A percentile compares a stretch with the other conserved stretches of the same genome.
Conservation (phyloP, 2,329 filamentous ascomycete genomes). For the Endoconidiophora polonica region DNA sequence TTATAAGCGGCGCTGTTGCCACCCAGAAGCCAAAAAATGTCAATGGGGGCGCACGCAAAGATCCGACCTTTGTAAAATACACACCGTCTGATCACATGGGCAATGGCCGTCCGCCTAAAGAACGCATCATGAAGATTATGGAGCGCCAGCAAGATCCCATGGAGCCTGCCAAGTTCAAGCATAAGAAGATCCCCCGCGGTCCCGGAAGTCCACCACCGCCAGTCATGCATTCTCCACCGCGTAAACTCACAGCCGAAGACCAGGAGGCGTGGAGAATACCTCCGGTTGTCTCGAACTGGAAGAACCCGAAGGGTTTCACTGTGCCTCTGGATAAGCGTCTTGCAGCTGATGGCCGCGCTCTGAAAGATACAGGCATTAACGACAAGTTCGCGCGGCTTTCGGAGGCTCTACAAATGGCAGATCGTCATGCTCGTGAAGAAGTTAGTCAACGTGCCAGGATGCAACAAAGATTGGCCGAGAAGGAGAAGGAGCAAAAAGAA, state of each 20-base stretch:
- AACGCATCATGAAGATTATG: slow-evolving; percentile 97
- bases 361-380: slow-evolving; percentile 92
- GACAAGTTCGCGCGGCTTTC: slow-evolving; percentile 97
- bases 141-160: slow-evolving; percentile 85
- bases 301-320: slow-evolving; percentile 97
- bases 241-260: slow-evolving; percentile 90
- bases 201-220: slow-evolving; percentile 86
- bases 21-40: slow-evolving; percentile 95
- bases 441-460: slow-evolving; percentile 82
- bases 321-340: slow-evolving; percentile 89
- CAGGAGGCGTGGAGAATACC: slow-evolving; percentile 88
- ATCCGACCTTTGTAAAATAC: slow-evolving; percentile 88
- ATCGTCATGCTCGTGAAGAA: slow-evolving; percentile 87
- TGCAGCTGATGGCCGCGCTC: slow-evolving; percentile 76
- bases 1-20: slow-evolving; percentile 73
- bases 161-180: slow-evolving; percentile 96
- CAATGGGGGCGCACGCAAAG: slow-evolving; percentile 60
- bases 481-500: slow-evolving; percentile 89
- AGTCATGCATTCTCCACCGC: slow-evolving; percentile 83
- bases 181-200: slow-evolving; percentile 92
- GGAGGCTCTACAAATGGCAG: slow-evolving; percentile 84
- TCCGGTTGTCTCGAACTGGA: slow-evolving; percentile 93
- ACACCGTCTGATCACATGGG: slow-evolving; percentile 97
- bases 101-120: slow-evolving; percentile 66
- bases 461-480: slow-evolving; percentile 92